Evolutionary conservation across 306 rosid species (phyloP), one percentile per base, ranked within the genome.

Genomic region (Acacia crassicarpa): DNA sequence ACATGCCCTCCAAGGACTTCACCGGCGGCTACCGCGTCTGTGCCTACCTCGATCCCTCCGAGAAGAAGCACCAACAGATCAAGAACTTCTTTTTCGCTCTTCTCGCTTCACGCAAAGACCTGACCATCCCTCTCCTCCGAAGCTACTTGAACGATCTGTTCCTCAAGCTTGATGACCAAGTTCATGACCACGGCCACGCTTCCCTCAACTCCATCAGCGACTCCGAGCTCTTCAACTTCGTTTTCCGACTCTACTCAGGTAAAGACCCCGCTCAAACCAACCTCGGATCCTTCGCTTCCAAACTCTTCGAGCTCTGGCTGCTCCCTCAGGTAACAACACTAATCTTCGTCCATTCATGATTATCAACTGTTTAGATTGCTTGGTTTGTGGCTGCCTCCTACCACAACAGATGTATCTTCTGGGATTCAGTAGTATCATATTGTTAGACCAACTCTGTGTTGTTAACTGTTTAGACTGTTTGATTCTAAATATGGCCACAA

Each of bases 1-100:
- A 79, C 92, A 94, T 92, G 97, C 95, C 98, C 2, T 88, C 97
- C 72, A 68, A 85, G 11, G 5, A 80, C 79, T 88, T 80, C 88
- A 86, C 91, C 77, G 95, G 97, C 3, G 91, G 94, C 25, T 83
- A 89, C 82, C 91, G 94, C 8, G 73, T 88, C 13, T 89, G 92
- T 41, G 88, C 98, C 5, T 94, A 76, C 63, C 91, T 86, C 3
- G 97, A 94, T 75, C 87, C 97, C 2, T 77, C 97, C 1, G 97
- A 94, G 22, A 79, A 89, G 46, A 84, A 84, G 4, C 98, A 94
- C 77, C 30, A 62, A 0, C 58, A 79, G 40, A 72, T 94, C 70
- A 94, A 94, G 41, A 16, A 78, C 23, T 86, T 90, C 78, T 77
- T 86, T 83, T 56, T 83, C 30, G 48, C 79, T 11, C 25, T 90